Percentiles rank a stretch among this genome's conserved stretches.
These are phyloP conservation scores for Castanea sativa DNA, from an alignment of 306 rosid genomes.

Conservation along the genomic window DNA sequence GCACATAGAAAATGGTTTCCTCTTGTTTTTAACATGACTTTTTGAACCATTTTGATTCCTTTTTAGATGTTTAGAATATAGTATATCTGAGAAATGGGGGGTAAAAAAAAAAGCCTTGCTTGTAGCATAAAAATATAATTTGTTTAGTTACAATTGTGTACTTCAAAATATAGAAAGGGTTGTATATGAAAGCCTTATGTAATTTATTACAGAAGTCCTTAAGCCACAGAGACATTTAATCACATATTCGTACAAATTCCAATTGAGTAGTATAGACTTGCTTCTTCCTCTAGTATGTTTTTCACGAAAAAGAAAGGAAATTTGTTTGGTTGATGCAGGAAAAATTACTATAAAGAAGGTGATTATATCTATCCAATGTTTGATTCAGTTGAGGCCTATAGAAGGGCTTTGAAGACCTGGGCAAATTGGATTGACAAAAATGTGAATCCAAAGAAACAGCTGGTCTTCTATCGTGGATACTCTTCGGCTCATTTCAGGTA, in stretches of 20 bases:
- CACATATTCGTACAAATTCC: background rate
- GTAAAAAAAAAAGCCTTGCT: background rate
- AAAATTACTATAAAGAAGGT: conserved; percentile 85
- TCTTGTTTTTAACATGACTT: background rate
- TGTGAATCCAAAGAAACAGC: conserved; percentile 65
- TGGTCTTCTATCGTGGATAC: conserved; percentile 90
- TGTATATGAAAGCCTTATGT: background rate
- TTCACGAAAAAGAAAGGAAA: background rate
- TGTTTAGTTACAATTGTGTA: background rate
- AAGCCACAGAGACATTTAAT: background rate
- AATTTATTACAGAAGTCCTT: background rate
- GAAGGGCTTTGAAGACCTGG: conserved; percentile 82
- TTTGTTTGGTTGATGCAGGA: conserved; percentile 48
- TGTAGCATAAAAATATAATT: background rate
- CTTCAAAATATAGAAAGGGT: background rate
- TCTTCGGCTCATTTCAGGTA: conserved; percentile 96
- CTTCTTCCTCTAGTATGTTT: background rate
- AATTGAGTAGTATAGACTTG: background rate
- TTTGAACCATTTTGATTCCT: background rate
- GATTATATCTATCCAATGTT: conserved; percentile 69
- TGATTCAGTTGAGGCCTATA: conserved; percentile 78
- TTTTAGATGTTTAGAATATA: background rate
- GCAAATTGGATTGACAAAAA: conserved; percentile 74
- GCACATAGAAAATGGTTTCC: conserved; percentile 13
- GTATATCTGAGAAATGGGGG: background rate